Evolutionary conservation across 2,329 filamentous ascomycete species (phyloP).

Genomic region (Ophiocordyceps camponoti-leonardi): DNA sequence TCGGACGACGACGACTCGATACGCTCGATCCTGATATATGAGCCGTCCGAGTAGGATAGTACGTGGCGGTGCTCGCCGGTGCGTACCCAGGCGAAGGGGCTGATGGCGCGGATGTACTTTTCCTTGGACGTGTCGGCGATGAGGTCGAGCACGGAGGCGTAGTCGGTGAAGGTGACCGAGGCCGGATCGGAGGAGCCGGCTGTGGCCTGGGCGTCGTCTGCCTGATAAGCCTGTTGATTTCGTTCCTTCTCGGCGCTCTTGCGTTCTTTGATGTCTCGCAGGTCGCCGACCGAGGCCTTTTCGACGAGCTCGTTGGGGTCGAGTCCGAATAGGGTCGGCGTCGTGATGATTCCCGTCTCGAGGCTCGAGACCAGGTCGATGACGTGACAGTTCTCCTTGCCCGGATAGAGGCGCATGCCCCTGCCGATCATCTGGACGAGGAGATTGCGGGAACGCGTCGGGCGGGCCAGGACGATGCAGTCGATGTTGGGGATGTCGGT

Average conservation of each 20-base stretch:
- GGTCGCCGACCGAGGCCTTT: conserved; percentile 42
- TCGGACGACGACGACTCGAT: conserved; percentile 4
- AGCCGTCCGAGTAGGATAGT: conserved; percentile 46
- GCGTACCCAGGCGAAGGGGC: conserved; percentile 67
- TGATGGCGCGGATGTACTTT: conserved; percentile 59
- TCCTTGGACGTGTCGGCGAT: conserved; percentile 70
- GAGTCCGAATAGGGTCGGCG: conserved; percentile 82
- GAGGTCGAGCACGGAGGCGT: conserved; percentile 80
- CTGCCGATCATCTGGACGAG: conserved; percentile 96
- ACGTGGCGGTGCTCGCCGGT: conserved; percentile 55
- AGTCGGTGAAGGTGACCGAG: conserved; percentile 69
- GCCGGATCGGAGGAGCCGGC: conserved; percentile 3
- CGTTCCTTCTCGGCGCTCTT: conserved; percentile 23
- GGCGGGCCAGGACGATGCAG: conserved; percentile 73
- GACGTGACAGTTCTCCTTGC: conserved; percentile 78
- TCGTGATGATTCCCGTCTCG: conserved; percentile 70
- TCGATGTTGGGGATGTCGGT: conserved; percentile 97
- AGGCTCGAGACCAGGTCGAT: conserved; percentile 91
- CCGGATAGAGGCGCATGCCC: conserved; percentile 67
- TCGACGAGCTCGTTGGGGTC: conserved; percentile 66
- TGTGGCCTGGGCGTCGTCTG: neutral
- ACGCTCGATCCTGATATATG: conserved; percentile 37
- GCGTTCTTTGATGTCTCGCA: conserved; percentile 36
- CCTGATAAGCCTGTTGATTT: conserved; percentile 3
- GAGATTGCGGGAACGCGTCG: conserved; percentile 82